Conservation (phyloP, 495 filamentous ascomycete genomes). For the Penicillium alfredii region DNA sequence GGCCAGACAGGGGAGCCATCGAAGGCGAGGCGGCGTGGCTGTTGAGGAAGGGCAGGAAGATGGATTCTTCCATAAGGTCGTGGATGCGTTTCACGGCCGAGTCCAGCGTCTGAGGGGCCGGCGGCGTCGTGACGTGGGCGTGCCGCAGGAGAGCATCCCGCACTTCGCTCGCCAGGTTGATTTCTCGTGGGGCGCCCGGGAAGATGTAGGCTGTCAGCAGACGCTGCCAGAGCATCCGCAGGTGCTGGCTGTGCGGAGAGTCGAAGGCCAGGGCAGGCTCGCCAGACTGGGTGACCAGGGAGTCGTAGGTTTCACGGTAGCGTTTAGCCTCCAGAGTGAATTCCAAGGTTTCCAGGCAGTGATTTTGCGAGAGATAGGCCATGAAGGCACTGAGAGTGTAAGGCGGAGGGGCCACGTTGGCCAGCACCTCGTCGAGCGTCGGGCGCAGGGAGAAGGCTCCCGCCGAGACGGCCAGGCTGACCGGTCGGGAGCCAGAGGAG, state of each 20-base stretch:
- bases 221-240: constrained; percentile 66
- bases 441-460: constrained; percentile 70
- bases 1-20: constrained; percentile 26
- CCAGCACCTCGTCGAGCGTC: constrained; percentile 78
- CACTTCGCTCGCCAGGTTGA: constrained; percentile 84
- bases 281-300: constrained; percentile 43
- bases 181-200: constrained; percentile 74
- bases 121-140: constrained; percentile 56
- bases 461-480: constrained; percentile 55
- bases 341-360: constrained; percentile 94
- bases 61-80: constrained; percentile 95
- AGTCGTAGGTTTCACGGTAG: constrained; percentile 71
- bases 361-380: constrained; percentile 95
- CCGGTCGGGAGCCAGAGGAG: constrained; percentile 49
- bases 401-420: constrained; percentile 79
- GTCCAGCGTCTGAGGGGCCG: constrained; percentile 71
- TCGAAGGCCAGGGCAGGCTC: constrained; percentile 39
- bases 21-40: constrained; percentile 28
- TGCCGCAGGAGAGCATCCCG: constrained; percentile 72
- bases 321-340: constrained; percentile 93
- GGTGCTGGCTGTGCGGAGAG: constrained; percentile 57
- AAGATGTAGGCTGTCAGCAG: constrained; percentile 49
- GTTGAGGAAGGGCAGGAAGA: constrained; percentile 49
- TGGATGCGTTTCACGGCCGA: constrained; percentile 87
- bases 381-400: constrained; percentile 94